Conservation (phyloP, 768 basidiomycete genomes). For the Xerocomus spinulosus region DNA sequence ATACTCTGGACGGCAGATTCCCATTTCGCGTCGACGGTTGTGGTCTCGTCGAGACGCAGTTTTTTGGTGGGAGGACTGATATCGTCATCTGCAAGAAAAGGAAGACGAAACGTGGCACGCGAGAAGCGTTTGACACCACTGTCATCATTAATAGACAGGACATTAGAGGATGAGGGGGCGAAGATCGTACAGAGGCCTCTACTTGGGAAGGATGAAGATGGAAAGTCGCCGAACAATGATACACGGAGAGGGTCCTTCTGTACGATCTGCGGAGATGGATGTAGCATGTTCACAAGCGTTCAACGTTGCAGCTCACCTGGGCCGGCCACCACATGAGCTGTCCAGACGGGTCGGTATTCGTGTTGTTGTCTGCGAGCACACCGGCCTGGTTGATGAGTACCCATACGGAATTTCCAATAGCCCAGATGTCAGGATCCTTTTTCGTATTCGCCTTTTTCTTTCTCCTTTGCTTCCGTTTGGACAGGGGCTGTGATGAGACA, state of each 20-base stretch:
- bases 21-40: slow-evolving; percentile 40
- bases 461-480: slow-evolving; percentile 21
- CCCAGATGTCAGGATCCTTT: slow-evolving; percentile 10
- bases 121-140: slow-evolving; percentile 42
- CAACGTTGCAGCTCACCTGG: slow-evolving; percentile 39
- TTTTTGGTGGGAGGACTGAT: slow-evolving; percentile 43
- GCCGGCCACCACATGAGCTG: slow-evolving; percentile 66
- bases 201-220: slow-evolving; percentile 23
- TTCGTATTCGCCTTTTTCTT: slow-evolving; percentile 1
- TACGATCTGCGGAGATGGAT: slow-evolving; percentile 18
- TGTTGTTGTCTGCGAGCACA: slow-evolving; percentile 29
- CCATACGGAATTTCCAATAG: slow-evolving; percentile 46
- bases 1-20: slow-evolving; percentile 43
- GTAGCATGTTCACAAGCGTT: not conserved
- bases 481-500: slow-evolving; percentile 18
- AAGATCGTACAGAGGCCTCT: slow-evolving; percentile 25
- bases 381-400: slow-evolving; percentile 44
- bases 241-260: slow-evolving; percentile 26
- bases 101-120: slow-evolving; percentile 32
- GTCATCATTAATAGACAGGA: slow-evolving; percentile 36
- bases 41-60: slow-evolving; percentile 33
- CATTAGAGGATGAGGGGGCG: slow-evolving; percentile 35
- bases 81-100: slow-evolving; percentile 2
- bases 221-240: slow-evolving; percentile 30
- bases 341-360: slow-evolving; percentile 16